Base-by-base conservation (phyloP, 78 protist genomes). In the Guillardia theta region DNA sequence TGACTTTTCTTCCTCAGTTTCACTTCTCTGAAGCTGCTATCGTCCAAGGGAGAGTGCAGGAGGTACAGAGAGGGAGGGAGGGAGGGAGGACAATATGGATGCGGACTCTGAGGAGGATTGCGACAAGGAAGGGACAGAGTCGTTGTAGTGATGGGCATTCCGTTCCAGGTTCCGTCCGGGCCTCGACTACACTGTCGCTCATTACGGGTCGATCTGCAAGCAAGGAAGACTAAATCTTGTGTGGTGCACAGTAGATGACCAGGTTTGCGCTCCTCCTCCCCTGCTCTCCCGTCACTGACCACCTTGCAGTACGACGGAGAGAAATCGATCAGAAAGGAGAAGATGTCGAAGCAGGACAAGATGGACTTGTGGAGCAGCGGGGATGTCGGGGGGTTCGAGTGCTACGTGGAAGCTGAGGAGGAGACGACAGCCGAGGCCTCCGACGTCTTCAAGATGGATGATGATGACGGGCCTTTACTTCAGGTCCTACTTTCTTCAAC, bases 111-210 rank as follows among this genome's bases (percentile, higher is more conserved):
- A n/a, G n/a, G n/a, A n/a, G n/a, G n/a, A n/a, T n/a, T n/a, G n/a
- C n/a, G n/a, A n/a, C n/a, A n/a, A n/a, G n/a, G n/a, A n/a, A n/a
- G n/a, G n/a, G n/a, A n/a, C n/a, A n/a, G n/a, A n/a, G n/a, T n/a
- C n/a, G n/a, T n/a, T n/a, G n/a, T n/a, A n/a, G n/a, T n/a, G n/a
- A n/a, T n/a, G n/a, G n/a, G n/a, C n/a, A n/a, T n/a, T n/a, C n/a
- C n/a, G n/a, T n/a, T n/a, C n/a, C n/a, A n/a, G n/a, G n/a, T 95
- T 95, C 46, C 64, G 96, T 36, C 88, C 96, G 0, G 96, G 96
- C 0, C 37, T 92, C 27, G 96, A 95, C 48, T 95, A 95, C 94
- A 94, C 96, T 0, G 83, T 95, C 24, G 95, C 94, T 10, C 88
- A 64, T 36, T 70, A 70, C 41, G 83, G 83, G 45, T 22, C 83